phyloP scores from a whole-genome alignment of 2,329 filamentous ascomycete species.

The Akanthomyces muscarius region DNA sequence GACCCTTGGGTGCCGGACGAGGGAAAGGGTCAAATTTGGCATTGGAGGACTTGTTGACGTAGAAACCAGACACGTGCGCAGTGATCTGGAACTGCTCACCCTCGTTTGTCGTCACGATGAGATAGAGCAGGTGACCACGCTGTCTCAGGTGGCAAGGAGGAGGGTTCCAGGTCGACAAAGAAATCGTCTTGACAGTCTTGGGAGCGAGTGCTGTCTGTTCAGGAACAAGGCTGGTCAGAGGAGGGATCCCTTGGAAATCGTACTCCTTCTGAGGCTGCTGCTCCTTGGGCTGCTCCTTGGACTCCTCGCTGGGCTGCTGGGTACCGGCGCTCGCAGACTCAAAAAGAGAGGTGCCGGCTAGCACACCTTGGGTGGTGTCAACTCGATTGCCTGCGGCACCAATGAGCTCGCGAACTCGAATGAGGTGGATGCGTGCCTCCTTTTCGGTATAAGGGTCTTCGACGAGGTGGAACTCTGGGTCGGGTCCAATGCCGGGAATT shows the following conservation, averaged over 20 bases:
- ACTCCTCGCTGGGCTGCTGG: constrained; percentile 33
- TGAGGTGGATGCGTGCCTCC: constrained; percentile 90
- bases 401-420: constrained; percentile 87
- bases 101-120: constrained; percentile 85
- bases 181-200: constrained; percentile 86
- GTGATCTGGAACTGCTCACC: constrained; percentile 95
- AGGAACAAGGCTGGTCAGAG: constrained; percentile 69
- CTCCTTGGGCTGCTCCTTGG: constrained; percentile 30
- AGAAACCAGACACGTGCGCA: constrained; percentile 90
- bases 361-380: constrained; percentile 80
- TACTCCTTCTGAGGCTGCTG: constrained; percentile 54
- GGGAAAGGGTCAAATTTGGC: constrained; percentile 91
- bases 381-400: constrained; percentile 86
- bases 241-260: constrained; percentile 67
- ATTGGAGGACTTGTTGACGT: constrained; percentile 93
- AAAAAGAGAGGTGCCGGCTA: constrained; percentile 81
- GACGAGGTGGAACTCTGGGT: constrained; percentile 76
- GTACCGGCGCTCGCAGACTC: constrained; percentile 63
- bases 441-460: constrained; percentile 98
- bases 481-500: constrained; percentile 70
- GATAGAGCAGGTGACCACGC: constrained; percentile 87
- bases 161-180: constrained; percentile 93
- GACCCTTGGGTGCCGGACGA: constrained; percentile 70
- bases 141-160: constrained; percentile 87
- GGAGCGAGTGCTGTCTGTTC: constrained; percentile 63